Percentiles rank a stretch among this genome's conserved stretches.
These are phyloP conservation scores for Dendrobium chrysotoxum DNA, from an alignment of 106 monocot genomes.

Conservation along the genomic window DNA sequence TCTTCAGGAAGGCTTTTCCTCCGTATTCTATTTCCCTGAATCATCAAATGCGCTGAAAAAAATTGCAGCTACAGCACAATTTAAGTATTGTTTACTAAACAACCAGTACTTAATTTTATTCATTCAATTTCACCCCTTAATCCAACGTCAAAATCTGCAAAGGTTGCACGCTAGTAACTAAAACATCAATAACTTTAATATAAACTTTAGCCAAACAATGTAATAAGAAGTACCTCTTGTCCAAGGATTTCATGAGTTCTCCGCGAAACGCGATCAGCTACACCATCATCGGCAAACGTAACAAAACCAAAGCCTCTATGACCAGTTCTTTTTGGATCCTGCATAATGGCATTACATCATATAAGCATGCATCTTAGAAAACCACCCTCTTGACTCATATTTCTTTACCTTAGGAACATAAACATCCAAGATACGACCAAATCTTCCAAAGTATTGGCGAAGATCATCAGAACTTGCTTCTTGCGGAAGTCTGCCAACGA, in stretches of 20 bases:
- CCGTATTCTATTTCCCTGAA: background rate
- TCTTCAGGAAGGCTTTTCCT: background rate
- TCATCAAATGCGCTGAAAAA: background rate
- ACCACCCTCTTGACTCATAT: background rate
- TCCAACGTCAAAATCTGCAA: background rate
- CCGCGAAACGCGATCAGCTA: conserved; percentile 88
- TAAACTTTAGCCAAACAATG: background rate
- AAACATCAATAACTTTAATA: background rate
- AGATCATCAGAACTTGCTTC: conserved; percentile 85
- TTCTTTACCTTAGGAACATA: conserved; percentile 88
- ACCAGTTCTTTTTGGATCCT: conserved; percentile 94
- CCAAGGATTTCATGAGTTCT: conserved; percentile 95
- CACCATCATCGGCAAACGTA: conserved; percentile 96
- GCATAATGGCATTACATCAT: background rate
- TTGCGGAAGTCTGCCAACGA: conserved; percentile 96
- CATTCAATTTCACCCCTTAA: background rate
- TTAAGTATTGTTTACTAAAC: background rate
- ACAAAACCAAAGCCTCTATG: conserved; percentile 99
- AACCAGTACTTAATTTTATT: background rate
- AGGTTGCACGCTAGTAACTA: too few relatives aligned
- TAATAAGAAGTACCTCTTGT: conserved; percentile 62
- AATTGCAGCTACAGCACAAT: background rate
- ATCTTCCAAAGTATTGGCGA: conserved; percentile 84
- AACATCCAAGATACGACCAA: conserved; percentile 83
- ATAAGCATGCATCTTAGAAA: background rate